Evolutionary conservation across 495 filamentous ascomycete genomes (phyloP), one percentile per base, ranked within the genome.

Genomic region (Pseudevernia furfuracea): DNA sequence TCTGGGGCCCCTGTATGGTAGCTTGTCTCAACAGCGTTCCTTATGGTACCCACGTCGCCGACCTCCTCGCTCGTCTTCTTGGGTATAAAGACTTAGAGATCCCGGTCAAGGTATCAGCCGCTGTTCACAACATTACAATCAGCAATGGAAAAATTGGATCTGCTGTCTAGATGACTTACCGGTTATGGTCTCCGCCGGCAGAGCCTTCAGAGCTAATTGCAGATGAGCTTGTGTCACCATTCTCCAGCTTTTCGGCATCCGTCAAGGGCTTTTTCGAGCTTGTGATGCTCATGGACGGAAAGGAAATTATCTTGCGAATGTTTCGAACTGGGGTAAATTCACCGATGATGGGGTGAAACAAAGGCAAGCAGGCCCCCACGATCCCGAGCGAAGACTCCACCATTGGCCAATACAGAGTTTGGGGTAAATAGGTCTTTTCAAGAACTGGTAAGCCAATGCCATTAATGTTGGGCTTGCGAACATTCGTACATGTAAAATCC

Each of bases 321-420:
- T 39, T 60, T n/a, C 58, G 39, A 1, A 46, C 38, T 11, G 32
- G 14, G 28, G 5, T 32, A 4, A 44, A 10, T 44, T 34, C 37
- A 34, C 17, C 30, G 39, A 60, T n/a, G 25, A 60, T 21, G 17
- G 58, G 58, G 17, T 39, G 39, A 12, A 60, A 34, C 28, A 60
- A 34, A n/a, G 38, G 38, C 17, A 60, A 37, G 25, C 58, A 60
- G 28, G 58, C 58, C 28, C 58, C 58, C 7, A 60, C 39, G 19
- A 60, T 44, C 17, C 58, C 58, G 39, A 46, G 58, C 39, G 58
- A 60, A 21, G 58, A 60, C 14, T 60, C 58, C 43, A 60, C 25
- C 38, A 60, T 60, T 25, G 39, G 58, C 58, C 58, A 60, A 28
- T 60, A 60, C 30, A 60, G 17, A 36, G 58, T 60, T 60, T 34